These are phyloP conservation scores for Suhomyces maxii DNA, from an alignment of 1,139 yeast species.

Conservation along the genomic window DNA sequence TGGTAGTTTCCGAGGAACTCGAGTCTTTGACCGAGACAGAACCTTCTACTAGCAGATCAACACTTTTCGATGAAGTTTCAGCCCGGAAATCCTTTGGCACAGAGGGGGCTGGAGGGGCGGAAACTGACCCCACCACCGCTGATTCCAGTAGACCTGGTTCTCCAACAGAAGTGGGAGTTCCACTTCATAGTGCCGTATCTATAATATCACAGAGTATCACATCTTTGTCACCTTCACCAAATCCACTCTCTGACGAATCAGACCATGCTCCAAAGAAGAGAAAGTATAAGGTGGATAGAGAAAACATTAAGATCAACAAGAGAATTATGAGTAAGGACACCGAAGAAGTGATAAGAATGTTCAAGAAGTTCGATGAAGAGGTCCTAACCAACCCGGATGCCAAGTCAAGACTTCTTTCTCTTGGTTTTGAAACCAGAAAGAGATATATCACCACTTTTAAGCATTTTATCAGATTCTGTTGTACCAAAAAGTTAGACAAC, in stretches of 20 bases:
- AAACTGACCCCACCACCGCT: conserved; percentile 8
- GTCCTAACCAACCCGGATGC: conserved; percentile 20
- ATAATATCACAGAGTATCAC: conserved; percentile 14
- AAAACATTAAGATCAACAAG: conserved; percentile 19
- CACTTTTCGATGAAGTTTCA: conserved; percentile 1
- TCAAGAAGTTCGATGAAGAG: conserved; percentile 20
- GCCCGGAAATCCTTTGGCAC: not conserved
- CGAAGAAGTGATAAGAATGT: conserved; percentile 18
- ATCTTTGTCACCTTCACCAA: conserved; percentile 8
- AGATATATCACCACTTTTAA: conserved; percentile 20
- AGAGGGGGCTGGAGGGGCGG: conserved; percentile 2
- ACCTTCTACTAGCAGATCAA: not conserved
- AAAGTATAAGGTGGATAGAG: conserved; percentile 15
- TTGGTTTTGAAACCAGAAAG: conserved; percentile 20
- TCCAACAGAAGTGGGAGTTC: conserved; percentile 4
- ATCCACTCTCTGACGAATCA: conserved; percentile 6
- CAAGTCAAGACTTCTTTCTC: conserved; percentile 16
- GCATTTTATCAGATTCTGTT: conserved; percentile 19
- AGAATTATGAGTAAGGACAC: conserved; percentile 21
- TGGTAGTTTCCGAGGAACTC: not conserved
- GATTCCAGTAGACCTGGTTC: conserved; percentile 1
- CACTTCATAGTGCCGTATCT: conserved; percentile 7
- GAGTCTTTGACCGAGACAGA: not conserved
- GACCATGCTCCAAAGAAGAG: conserved; percentile 11
- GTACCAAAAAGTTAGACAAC: conserved; percentile 14